Evolutionary conservation across 139 green algal species (phyloP).

Genomic region (Micromonas pusilla): DNA sequence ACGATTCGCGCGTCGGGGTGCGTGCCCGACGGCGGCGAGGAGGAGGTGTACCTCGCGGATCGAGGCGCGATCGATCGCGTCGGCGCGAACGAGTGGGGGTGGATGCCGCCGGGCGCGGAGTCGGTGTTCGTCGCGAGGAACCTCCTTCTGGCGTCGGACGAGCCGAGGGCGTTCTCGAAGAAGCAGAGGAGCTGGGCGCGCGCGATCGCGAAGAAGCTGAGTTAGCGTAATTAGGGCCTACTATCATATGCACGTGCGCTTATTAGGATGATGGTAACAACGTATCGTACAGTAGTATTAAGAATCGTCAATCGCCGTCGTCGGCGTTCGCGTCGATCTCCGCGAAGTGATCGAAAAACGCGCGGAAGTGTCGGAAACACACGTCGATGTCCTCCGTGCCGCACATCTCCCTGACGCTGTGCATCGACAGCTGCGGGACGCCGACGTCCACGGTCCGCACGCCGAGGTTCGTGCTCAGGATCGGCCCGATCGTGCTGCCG

Average conservation of each 20-base stretch:
- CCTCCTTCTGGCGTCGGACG: not conserved
- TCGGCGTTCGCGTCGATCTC: not conserved
- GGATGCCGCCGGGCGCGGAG: not conserved
- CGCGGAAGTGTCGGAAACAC: slow-evolving; percentile 39
- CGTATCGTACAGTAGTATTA: not conserved
- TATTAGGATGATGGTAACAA: not conserved
- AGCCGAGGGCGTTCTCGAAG: not conserved
- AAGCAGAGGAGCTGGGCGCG: not conserved
- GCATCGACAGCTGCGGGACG: slow-evolving; percentile 74
- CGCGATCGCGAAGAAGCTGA: not conserved
- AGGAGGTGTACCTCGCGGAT: not conserved
- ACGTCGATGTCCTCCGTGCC: slow-evolving; percentile 42
- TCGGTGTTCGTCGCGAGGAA: not conserved
- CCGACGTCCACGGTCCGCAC: slow-evolving; percentile 83
- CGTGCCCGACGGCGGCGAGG: not conserved
- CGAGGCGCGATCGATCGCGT: not conserved
- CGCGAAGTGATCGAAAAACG: slow-evolving; percentile 39
- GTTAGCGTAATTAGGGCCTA: not conserved
- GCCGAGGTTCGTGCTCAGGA: slow-evolving; percentile 67
- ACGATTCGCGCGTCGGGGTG: not conserved
- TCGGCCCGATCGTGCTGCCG: slow-evolving; percentile 95
- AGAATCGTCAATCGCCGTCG: not conserved
- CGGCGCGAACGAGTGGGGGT: slow-evolving; percentile 1
- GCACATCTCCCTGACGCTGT: slow-evolving; percentile 76
- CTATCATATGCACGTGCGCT: not conserved